Evolutionary conservation across 768 basidiomycete genomes (phyloP).

Genomic region (Tremella yokohamensis): DNA sequence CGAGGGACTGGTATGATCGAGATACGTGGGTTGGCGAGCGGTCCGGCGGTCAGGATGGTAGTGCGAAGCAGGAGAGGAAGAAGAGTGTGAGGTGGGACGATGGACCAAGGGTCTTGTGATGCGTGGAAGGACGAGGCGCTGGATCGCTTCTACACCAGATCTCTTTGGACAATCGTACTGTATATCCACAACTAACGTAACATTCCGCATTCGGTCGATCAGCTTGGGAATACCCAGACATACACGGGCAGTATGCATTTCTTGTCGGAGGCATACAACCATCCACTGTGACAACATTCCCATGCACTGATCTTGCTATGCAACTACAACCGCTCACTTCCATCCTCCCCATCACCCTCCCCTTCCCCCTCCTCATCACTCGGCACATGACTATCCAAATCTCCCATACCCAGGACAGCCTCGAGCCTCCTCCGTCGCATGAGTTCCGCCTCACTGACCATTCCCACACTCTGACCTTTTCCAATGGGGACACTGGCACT

Average conservation of each 20-base stretch:
- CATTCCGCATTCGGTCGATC: too few relatives aligned
- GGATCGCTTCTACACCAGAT: too few relatives aligned
- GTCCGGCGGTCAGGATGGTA: constrained; percentile 1
- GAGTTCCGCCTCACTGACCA: constrained; percentile 73
- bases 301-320: not conserved
- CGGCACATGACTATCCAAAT: constrained; percentile 28
- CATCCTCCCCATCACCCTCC: constrained; percentile 1
- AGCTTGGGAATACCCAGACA: too few relatives aligned
- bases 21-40: constrained; percentile 13
- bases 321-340: not conserved
- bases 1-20: constrained; percentile 33
- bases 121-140: too few relatives aligned
- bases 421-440: constrained; percentile 55
- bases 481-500: constrained; percentile 26
- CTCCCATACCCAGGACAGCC: constrained; percentile 54
- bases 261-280: not conserved
- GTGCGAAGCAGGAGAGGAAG: constrained; percentile 20
- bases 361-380: constrained; percentile 34
- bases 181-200: too few relatives aligned
- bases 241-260: too few relatives aligned
- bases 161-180: too few relatives aligned
- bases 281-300: not conserved
- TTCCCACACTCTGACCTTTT: constrained; percentile 48
- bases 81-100: constrained; percentile 35
- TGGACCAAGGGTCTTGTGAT: constrained; percentile 9